Base-by-base conservation (phyloP, 495 filamentous ascomycete species). In the Terfezia claveryi region DNA sequence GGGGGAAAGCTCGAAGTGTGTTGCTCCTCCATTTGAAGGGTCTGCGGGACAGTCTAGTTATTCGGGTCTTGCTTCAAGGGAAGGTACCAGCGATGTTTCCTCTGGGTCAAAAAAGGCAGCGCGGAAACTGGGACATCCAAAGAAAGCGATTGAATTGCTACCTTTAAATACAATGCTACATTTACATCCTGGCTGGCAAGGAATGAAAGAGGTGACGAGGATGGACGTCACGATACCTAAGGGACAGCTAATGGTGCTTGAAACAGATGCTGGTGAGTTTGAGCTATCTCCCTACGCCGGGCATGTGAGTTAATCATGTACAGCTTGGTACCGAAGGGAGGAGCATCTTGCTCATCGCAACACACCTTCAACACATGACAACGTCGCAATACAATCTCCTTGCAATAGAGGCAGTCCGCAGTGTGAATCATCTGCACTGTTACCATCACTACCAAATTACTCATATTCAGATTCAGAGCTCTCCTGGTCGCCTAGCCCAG, bases 211-310 rank as follows among this genome's bases (percentile, higher is more conserved):
- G 41, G 72, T 80, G 50, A 65, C 67, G 23, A 63, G 59, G 20
- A 63, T 63, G 50, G 72, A 80, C 58, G 65, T 78, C 27, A 68
- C 57, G 37, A 76, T 87, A 50, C 74, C 77, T 7, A 72, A 67
- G 37, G 73, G 77, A 14, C 86, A 93, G 61, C 66, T 68, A 51
- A 8, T 8, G 27, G 27, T 32, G 27, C 27, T 32, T 7, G 27
- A 32, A 32, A 32, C 27, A 32, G 27, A 32, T 32, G 27, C 2
- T 32, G 27, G 27, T 32, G 27, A 32, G 27, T 32, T 32, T 32
- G 27, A 32, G 27, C 27, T 32, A 32, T 32, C 27, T 32, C 27
- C 27, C 27, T 32, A 32, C 27, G 7, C 1, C 27, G 7, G 7
- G 2, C 2, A 1, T 5, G 27, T 32, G 27, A 32, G 27, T 32